A percentile compares a stretch with the other conserved stretches of the same genome.
Evolutionary conservation across 2,329 filamentous ascomycete genomes (phyloP).

Genomic region (Corniculantispora saksenae): DNA sequence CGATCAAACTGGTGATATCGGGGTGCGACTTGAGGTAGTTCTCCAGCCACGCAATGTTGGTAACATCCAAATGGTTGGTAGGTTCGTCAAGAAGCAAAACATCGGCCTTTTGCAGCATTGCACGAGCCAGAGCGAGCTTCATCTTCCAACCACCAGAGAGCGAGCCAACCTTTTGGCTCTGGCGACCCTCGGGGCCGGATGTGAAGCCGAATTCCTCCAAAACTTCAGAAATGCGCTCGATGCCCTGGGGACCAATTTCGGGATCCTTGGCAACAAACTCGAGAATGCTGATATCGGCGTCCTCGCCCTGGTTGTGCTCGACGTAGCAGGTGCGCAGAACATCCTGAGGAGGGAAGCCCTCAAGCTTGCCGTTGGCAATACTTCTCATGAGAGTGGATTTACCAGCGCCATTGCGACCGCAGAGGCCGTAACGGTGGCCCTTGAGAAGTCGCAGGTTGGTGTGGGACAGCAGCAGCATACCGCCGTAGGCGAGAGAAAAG

Average conservation of each 20-base stretch:
- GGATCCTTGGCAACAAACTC: slow-evolving; percentile 92
- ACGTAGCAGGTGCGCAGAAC: slow-evolving; percentile 95
- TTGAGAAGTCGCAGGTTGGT: slow-evolving; percentile 93
- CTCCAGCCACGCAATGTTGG: slow-evolving; percentile 99
- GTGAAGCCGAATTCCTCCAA: slow-evolving; percentile 93
- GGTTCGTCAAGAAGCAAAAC: slow-evolving; percentile 96
- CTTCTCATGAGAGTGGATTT: slow-evolving; percentile 98
- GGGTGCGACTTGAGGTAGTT: slow-evolving; percentile 99
- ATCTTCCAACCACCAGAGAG: slow-evolving; percentile 99
- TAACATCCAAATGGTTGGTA: slow-evolving; percentile 97
- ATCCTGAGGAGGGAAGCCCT: slow-evolving; percentile 92
- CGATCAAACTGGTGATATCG: slow-evolving; percentile 92
- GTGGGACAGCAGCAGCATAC: slow-evolving; percentile 94
- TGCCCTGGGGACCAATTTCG: slow-evolving; percentile 75
- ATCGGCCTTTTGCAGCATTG: slow-evolving; percentile 96
- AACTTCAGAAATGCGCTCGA: slow-evolving; percentile 79
- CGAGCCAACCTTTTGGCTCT: slow-evolving; percentile 87
- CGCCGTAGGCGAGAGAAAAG: slow-evolving; percentile 96
- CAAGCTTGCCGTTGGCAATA: slow-evolving; percentile 90
- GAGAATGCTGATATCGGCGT: slow-evolving; percentile 92
- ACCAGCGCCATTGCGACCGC: slow-evolving; percentile 98
- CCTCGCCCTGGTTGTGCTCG: slow-evolving; percentile 98
- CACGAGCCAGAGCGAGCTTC: slow-evolving; percentile 96
- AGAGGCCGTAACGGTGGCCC: slow-evolving; percentile 87
- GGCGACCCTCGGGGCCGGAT: slow-evolving; percentile 81